phyloP scores from a whole-genome alignment of 441 rosid species.

The Arabidopsis hybrid region DNA sequence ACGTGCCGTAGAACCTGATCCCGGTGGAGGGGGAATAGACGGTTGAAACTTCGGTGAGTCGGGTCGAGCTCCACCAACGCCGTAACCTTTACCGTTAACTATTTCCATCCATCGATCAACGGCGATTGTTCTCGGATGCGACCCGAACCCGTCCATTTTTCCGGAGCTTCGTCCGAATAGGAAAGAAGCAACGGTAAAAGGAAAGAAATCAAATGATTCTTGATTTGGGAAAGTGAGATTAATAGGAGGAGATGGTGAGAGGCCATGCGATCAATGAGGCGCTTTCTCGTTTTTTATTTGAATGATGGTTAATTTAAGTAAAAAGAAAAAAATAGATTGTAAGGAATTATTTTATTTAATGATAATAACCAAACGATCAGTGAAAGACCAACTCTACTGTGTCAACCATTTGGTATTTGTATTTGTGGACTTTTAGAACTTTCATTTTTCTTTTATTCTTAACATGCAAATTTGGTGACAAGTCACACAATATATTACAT shows the following conservation, averaged over 20 bases:
- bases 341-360: background rate
- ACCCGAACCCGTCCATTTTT: conserved; percentile 55
- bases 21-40: conserved; percentile 38
- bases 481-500: no score
- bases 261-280: conserved; percentile 37
- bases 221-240: conserved; percentile 3
- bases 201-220: conserved; percentile 21
- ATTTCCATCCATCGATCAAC: conserved; percentile 58
- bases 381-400: no score
- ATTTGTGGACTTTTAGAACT: no score
- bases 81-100: conserved; percentile 63
- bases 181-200: conserved; percentile 30
- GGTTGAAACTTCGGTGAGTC: conserved; percentile 48
- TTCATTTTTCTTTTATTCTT: no score
- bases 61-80: conserved; percentile 36
- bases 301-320: background rate
- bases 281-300: conserved; percentile 3
- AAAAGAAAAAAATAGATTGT: background rate
- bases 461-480: no score
- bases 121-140: conserved; percentile 49
- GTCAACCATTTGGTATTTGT: no score
- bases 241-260: conserved; percentile 12
- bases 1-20: conserved; percentile 6
- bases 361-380: no score
- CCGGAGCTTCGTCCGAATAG: conserved; percentile 12